These are phyloP conservation scores for Tricholoma matsutake DNA, from an alignment of 768 basidiomycete species.

Conservation along the genomic window DNA sequence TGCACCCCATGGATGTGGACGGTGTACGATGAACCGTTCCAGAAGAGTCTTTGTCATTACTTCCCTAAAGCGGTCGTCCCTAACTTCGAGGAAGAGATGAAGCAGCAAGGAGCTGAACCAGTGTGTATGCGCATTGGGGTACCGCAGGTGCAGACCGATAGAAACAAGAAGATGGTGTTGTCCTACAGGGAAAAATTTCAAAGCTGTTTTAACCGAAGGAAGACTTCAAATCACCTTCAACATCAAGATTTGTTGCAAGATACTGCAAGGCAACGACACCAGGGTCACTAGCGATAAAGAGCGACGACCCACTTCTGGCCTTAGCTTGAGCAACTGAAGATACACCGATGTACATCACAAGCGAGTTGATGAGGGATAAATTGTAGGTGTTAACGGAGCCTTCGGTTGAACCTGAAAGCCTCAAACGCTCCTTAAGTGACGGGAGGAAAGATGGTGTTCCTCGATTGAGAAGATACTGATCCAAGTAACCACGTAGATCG, in stretches of 20 bases:
- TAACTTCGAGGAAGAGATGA: conserved; percentile 79
- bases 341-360: conserved; percentile 96
- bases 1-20: conserved; percentile 96
- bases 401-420: conserved; percentile 44
- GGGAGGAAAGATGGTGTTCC: conserved; percentile 68
- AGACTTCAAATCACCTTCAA: conserved; percentile 63
- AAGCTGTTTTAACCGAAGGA: background rate
- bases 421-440: conserved; percentile 78
- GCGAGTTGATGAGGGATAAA: conserved; percentile 84
- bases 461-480: conserved; percentile 81
- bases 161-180: conserved; percentile 93
- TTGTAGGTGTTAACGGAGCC: conserved; percentile 68
- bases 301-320: conserved; percentile 73
- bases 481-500: conserved; percentile 76
- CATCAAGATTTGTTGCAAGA: conserved; percentile 79
- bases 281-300: conserved; percentile 80
- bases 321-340: conserved; percentile 89
- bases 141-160: conserved; percentile 93
- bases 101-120: conserved; percentile 95
- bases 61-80: conserved; percentile 74
- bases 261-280: conserved; percentile 84
- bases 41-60: conserved; percentile 86
- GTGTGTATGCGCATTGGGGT: conserved; percentile 97
- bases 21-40: conserved; percentile 90
- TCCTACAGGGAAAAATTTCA: conserved; percentile 50